phyloP scores from a whole-genome alignment of 2,329 filamentous ascomycete species.

The Chaetomiaceae sp. region DNA sequence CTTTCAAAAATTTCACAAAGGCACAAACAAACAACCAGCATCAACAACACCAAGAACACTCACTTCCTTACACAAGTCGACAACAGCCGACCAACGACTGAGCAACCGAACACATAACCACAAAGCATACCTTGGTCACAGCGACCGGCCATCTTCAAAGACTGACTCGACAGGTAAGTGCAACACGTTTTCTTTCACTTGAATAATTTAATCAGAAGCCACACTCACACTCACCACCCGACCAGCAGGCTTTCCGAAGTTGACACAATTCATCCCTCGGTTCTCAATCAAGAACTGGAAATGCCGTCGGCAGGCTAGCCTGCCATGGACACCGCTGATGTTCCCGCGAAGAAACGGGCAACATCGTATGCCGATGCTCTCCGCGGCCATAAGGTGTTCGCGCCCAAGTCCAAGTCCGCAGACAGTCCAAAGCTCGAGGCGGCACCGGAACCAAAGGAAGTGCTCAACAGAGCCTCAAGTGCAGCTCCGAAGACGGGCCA shows the following conservation, averaged over 20 bases:
- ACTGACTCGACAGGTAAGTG: background rate
- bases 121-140: too few relatives aligned
- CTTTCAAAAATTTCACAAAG: background rate
- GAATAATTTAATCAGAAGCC: background rate
- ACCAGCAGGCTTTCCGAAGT: background rate
- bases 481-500: background rate
- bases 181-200: too few relatives aligned
- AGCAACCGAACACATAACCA: background rate
- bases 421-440: background rate
- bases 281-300: too few relatives aligned
- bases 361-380: conserved; percentile 17
- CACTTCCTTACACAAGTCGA: too few relatives aligned
- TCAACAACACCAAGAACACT: background rate
- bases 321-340: background rate
- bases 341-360: background rate
- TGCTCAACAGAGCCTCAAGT: background rate
- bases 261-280: too few relatives aligned
- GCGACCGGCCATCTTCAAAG: too few relatives aligned
- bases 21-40: background rate
- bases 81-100: background rate
- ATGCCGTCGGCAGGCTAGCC: background rate
- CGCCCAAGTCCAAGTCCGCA: background rate
- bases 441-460: background rate
- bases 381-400: conserved; percentile 8
- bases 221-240: background rate